Evolutionary conservation across 768 basidiomycete species (phyloP), one percentile per base, ranked within the genome.

Genomic region (Leccinum arenicola): DNA sequence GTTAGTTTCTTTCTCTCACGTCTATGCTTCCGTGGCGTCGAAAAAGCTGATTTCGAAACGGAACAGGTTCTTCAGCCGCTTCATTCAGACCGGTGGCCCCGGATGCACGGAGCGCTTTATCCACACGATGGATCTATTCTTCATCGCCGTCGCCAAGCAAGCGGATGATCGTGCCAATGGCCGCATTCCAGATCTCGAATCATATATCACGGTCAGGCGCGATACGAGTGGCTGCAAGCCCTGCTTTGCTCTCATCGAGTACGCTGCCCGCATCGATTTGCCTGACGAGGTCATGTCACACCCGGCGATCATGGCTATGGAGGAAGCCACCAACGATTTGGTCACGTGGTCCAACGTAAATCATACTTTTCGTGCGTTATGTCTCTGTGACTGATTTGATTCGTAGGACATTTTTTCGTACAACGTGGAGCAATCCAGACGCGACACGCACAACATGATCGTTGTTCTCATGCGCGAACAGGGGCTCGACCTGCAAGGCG

Each of bases 401-500:
- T 8, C 15, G 4, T 2, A 88, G 88, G 88, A 89, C 61, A 85
- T 89, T 36, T 86, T 87, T 68, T 90, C 87, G 1, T 91, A 87
- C 71, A 88, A 89, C 60, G 82, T 84, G 48, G 89, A 90, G 66
- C 88, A 89, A 70, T 81, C 87, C 3, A 81, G 84, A 14, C 81
- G 80, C 10, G 85, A 88, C 61, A 84, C 83, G 17, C 84, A 88
- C 69, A 89, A 91, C 69, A 86, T 89, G 80, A 80, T 91, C 56
- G 75, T 78, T n/a, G 84, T 89, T 53, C 78, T 89, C 61, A 88
- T 87, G 85, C 73, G 77, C 48, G 76, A 84, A 59, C 81, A 84
- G 54, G 81, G 78, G 4, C 75, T 85, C 52, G 76, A 75, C 36
- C 73, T 90, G 9, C 87, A 89, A 61, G 74, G 77, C 35, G 88